Evolutionary conservation across 1,139 yeast genomes (phyloP).

Genomic region (Taphrina wiesneri): DNA sequence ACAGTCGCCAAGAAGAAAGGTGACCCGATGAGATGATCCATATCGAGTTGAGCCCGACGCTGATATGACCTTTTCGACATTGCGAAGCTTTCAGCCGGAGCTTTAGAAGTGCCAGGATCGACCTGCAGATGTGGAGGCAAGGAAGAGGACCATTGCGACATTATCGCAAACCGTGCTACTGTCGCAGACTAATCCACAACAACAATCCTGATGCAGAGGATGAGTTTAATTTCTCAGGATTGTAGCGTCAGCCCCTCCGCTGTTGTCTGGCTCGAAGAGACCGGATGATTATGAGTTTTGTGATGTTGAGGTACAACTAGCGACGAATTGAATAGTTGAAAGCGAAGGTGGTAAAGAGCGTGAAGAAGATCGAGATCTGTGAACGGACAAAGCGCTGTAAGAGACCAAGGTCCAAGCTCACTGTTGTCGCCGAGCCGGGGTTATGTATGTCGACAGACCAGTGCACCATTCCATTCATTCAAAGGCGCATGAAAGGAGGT

Average conservation of each 20-base stretch:
- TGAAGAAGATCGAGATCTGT: background rate
- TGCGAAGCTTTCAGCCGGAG: background rate
- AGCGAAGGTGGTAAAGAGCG: background rate
- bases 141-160: slow-evolving; percentile 16
- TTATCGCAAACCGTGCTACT: background rate
- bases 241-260: no score
- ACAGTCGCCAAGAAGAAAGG: slow-evolving; percentile 27
- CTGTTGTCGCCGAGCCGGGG: background rate
- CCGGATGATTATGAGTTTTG: no score
- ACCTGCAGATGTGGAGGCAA: slow-evolving; percentile 4
- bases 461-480: background rate
- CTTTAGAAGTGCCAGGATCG: slow-evolving; percentile 6
- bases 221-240: no score
- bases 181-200: background rate
- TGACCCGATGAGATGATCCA: slow-evolving; percentile 21
- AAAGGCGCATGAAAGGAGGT: background rate
- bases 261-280: no score
- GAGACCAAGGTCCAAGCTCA: background rate
- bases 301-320: background rate
- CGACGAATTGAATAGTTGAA: background rate
- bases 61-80: background rate
- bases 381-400: background rate
- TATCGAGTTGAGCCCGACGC: background rate
- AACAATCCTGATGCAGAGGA: no score
- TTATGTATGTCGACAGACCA: background rate